phyloP scores from a whole-genome alignment of 306 rosid species.

The Coriaria nepalensis region DNA sequence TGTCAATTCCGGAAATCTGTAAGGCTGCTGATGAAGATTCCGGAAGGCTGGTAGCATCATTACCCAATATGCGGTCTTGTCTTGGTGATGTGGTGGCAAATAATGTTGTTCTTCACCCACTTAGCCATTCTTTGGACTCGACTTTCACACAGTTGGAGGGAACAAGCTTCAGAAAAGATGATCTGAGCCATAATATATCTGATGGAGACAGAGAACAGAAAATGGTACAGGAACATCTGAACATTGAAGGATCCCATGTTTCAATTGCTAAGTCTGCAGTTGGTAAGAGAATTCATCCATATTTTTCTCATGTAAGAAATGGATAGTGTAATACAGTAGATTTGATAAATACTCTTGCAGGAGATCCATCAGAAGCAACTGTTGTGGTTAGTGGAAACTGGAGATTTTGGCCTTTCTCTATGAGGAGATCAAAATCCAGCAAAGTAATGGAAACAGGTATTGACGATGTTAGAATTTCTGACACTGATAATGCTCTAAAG shows the following conservation, averaged over 20 bases:
- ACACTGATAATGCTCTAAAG: conserved; percentile 30
- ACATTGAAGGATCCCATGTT: conserved; percentile 17
- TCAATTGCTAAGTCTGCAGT: conserved; percentile 25
- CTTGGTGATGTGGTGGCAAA: conserved; percentile 13
- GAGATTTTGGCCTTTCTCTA: conserved; percentile 77
- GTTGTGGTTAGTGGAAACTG: conserved; percentile 46
- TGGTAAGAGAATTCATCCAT: conserved; percentile 35
- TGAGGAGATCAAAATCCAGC: conserved; percentile 32
- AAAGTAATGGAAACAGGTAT: conserved; percentile 22
- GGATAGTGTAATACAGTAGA: too few species aligned
- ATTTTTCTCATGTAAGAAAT: conserved; percentile 4
- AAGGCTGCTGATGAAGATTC: conserved; percentile 23
- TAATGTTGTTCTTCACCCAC: conserved; percentile 21
- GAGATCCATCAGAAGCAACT: conserved; percentile 30
- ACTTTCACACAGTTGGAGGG: conserved; percentile 21
- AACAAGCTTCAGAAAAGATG: conserved; percentile 24
- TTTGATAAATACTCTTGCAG: conserved; percentile 33
- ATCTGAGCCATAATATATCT: conserved; percentile 18
- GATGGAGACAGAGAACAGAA: conserved; percentile 26
- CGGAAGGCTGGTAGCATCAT: conserved; percentile 33
- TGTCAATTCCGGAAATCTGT: conserved; percentile 28
- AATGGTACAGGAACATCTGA: conserved; percentile 19
- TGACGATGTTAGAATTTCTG: conserved; percentile 21
- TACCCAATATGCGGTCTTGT: conserved; percentile 41
- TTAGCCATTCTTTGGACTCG: conserved; percentile 54